Conservation (phyloP, 192 early-diverging fungal genomes). For the Backusella tarrabulga region DNA sequence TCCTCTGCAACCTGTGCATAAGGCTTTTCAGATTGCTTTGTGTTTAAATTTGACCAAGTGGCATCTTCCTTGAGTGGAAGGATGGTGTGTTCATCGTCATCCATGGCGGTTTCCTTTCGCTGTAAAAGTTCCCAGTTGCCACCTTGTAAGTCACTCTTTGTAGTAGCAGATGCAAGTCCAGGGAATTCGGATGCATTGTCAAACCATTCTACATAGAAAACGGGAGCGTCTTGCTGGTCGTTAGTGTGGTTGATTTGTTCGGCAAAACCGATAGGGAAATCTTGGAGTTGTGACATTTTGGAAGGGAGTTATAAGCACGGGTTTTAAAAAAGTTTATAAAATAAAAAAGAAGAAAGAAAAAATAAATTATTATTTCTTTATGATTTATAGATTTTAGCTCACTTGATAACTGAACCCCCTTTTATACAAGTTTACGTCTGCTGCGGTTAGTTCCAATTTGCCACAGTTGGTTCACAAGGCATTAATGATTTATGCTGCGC, state of each 20-base stretch:
- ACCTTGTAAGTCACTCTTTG: neutral
- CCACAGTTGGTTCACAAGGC: neutral
- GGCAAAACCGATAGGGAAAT: conserved; percentile 7
- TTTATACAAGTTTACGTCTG: neutral
- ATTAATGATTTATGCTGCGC: too few species aligned
- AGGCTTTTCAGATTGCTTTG: neutral
- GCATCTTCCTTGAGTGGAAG: neutral
- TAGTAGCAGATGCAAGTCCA: neutral
- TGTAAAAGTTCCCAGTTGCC: conserved; percentile 5
- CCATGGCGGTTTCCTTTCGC: neutral
- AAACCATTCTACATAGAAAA: conserved; percentile 12
- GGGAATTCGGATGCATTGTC: conserved; percentile 10
- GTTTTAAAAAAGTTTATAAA: neutral
- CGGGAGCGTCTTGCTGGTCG: neutral
- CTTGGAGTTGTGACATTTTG: neutral
- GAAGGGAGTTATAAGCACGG: neutral
- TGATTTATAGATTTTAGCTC: neutral
- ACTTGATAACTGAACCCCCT: neutral
- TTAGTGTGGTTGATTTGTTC: neutral
- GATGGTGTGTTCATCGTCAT: conserved; percentile 1
- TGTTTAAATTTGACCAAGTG: conserved; percentile 4
- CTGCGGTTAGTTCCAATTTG: neutral
- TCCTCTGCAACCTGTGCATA: conserved; percentile 7
- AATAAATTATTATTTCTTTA: neutral
- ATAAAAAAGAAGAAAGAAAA: neutral